Evolutionary conservation across 2,329 filamentous ascomycete species (phyloP).

Genomic region (Davidsoniella virescens): DNA sequence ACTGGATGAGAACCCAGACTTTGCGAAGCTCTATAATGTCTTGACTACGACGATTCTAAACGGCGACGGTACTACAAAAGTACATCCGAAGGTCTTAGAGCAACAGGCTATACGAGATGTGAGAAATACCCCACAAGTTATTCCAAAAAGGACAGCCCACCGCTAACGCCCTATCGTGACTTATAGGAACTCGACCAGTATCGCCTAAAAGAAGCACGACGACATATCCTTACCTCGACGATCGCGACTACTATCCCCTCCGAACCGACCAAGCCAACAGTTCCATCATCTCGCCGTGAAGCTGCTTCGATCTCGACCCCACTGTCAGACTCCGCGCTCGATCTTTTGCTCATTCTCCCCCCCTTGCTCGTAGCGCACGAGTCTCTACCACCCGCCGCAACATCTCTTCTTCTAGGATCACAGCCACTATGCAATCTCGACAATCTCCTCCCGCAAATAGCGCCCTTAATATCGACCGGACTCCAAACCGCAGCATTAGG

Average conservation of each 20-base stretch:
- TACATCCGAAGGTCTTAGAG: conserved; percentile 33
- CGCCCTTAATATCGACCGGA: conserved; percentile 30
- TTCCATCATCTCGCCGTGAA: conserved; percentile 16
- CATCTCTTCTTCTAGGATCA: conserved; percentile 30
- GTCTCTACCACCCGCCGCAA: conserved; percentile 22
- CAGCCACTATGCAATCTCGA: conserved; percentile 34
- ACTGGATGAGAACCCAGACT: conserved; percentile 40
- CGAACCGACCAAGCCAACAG: conserved; percentile 16
- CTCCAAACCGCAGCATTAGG: conserved; percentile 32
- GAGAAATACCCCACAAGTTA: not conserved
- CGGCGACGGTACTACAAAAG: conserved; percentile 39
- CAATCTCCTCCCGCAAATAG: conserved; percentile 30
- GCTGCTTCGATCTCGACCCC: conserved; percentile 15
- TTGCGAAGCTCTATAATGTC: conserved; percentile 39
- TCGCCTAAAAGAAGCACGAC: conserved; percentile 32
- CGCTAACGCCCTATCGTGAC: not conserved
- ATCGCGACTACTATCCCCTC: conserved; percentile 29
- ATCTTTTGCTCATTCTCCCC: conserved; percentile 36
- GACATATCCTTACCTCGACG: conserved; percentile 34
- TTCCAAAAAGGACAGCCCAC: not conserved
- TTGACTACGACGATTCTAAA: conserved; percentile 39
- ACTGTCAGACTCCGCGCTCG: conserved; percentile 23
- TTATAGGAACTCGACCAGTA: conserved; percentile 32
- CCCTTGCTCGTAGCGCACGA: conserved; percentile 26
- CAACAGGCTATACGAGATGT: conserved; percentile 35